Base-by-base conservation (phyloP, 2,329 filamentous ascomycete species). In the Paecilomyces variotii region DNA sequence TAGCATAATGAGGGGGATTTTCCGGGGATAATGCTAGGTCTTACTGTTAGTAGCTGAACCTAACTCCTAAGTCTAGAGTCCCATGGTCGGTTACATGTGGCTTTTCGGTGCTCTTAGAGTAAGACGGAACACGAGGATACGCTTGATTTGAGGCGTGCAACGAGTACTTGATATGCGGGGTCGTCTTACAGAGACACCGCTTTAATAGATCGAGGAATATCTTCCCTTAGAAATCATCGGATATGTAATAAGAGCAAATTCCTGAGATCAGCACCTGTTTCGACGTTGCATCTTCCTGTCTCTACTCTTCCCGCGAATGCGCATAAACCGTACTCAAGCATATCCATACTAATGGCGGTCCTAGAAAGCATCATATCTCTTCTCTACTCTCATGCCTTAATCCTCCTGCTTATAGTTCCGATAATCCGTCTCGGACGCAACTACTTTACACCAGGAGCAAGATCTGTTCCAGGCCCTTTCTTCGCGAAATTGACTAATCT, bases 371-470 rank as follows among this genome's bases (percentile, higher is more conserved):
- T 45, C n/a, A 9, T 45, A 26, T 39, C 24, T 51, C 53, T 59
- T 39, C 56, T 57, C 61, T 56, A 54, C 61, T 54, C 55, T 62
- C 53, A 58, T 56, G 60, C 39, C 55, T 25, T 32, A 2, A n/a
- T 24, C 9, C 19, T 45, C 54, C 52, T 59, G 53, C 53, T 28
- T 55, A 45, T 45, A 26, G 54, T 30, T 49, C 27, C 12, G 49
- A 39, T 56, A 52, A 55, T 60, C n/a, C 59, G 55, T 58, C 35
- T 50, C 50, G 49, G 9, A 4, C 54, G 32, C 50, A 26, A 52
- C 25, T 52, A 52, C 50, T 52, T 52, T 10, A 28, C 50, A 7
- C 50, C 50, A 26, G 50, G 50, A 12, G 50, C 50, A n/a, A 26
- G 50, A 12, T 52, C 50, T 2, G 24, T 52, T 45, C 50, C 50